These are phyloP conservation scores for Liquidambar formosana DNA, from an alignment of 164 flowering plant species.

Conservation along the genomic window DNA sequence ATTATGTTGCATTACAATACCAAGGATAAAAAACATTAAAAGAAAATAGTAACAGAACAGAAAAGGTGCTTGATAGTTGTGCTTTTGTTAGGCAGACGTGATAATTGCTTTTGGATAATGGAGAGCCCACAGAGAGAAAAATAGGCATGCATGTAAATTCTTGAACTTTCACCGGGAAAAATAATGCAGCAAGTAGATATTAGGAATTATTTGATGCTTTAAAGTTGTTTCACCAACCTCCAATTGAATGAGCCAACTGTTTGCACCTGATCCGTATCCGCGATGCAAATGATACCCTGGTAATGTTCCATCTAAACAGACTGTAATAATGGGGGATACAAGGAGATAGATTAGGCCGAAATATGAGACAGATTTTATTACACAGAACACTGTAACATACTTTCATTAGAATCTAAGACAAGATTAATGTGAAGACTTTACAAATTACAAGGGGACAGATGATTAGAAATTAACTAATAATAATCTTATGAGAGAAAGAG, in stretches of 20 bases:
- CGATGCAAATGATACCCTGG: slow-evolving; percentile 40
- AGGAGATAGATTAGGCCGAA: background rate
- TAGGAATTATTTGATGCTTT: background rate
- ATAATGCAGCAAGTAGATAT: background rate
- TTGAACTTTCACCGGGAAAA: background rate
- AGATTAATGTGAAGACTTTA: background rate
- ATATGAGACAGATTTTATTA: background rate
- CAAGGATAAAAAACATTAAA: no score
- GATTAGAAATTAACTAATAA: slow-evolving; percentile 1
- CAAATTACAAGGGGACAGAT: background rate
- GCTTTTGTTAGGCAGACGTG: background rate
- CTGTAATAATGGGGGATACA: slow-evolving; percentile 16
- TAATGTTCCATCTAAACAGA: slow-evolving; percentile 41
- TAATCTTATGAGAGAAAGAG: background rate
- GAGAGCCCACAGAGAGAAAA: background rate
- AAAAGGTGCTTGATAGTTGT: background rate
- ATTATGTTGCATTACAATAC: no score
- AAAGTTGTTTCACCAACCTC: slow-evolving; percentile 25
- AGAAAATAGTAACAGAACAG: background rate
- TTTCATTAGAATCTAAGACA: background rate
- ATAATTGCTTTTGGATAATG: no score
- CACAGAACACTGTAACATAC: background rate
- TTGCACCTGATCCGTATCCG: slow-evolving; percentile 40
- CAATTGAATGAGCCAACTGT: slow-evolving; percentile 42
- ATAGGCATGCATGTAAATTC: background rate